Percentiles rank a stretch among this genome's conserved stretches.
phyloP scores from a whole-genome alignment of 768 basidiomycete genomes.

The Mrakia gelida region DNA sequence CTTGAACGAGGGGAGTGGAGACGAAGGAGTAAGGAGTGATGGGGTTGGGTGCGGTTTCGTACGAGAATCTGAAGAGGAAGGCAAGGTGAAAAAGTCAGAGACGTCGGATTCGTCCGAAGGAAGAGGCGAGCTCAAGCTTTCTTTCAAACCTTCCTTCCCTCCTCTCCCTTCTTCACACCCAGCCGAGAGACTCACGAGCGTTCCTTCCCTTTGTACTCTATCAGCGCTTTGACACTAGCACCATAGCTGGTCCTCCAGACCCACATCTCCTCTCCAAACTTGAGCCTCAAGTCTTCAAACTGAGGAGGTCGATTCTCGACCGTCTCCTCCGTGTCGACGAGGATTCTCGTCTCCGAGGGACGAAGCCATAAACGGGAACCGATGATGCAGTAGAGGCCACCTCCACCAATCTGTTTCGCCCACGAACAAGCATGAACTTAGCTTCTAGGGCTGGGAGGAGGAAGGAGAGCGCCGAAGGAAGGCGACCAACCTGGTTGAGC shows the following conservation, averaged over 20 bases:
- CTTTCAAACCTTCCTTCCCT: not conserved
- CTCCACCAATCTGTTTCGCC: constrained; percentile 19
- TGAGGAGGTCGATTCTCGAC: not conserved
- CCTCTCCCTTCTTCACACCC: too few species aligned
- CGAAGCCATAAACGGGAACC: constrained; percentile 14
- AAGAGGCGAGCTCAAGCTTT: not conserved
- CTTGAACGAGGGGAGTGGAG: not conserved
- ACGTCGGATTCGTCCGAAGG: not conserved
- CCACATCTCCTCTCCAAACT: constrained; percentile 20
- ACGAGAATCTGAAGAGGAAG: not conserved
- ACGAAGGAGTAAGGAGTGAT: constrained; percentile 10
- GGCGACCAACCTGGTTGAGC: not conserved
- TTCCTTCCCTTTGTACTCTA: not conserved
- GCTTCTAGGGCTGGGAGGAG: not conserved
- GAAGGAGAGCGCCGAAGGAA: not conserved
- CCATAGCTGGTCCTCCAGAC: not conserved
- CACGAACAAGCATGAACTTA: not conserved
- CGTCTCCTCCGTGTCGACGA: constrained; percentile 19
- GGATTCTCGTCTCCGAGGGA: constrained; percentile 4
- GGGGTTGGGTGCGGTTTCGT: constrained; percentile 7
- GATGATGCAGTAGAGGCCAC: constrained; percentile 23
- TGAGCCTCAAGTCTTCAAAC: not conserved
- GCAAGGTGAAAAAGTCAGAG: not conserved
- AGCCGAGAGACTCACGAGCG: not conserved
- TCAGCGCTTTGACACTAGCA: not conserved